Evolutionary conservation across 2,329 filamentous ascomycete genomes (phyloP), one percentile per base, ranked within the genome.

Genomic region (Colletotrichum nymphaeae): DNA sequence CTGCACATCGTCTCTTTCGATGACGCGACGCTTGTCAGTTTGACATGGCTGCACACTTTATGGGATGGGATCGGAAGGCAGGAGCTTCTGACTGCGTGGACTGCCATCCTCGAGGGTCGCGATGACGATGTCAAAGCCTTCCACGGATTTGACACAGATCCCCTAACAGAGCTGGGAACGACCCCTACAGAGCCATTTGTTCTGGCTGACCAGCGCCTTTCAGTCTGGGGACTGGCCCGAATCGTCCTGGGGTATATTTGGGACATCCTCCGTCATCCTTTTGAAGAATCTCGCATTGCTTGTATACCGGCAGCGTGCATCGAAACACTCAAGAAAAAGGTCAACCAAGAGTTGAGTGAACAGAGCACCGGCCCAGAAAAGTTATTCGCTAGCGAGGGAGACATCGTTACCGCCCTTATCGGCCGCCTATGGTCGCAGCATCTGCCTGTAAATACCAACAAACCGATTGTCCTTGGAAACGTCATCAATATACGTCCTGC

Each of bases 1-100:
- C 77, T 89, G 5, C 86, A 88, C 68, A 79, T 89, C 57, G 82
- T 84, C 2, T 82, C 83, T 0, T 89, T 90, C 75, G 76, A 75
- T 3, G 84, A 90, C 72, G 84, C 86, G 0, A 90, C 88, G 0
- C 76, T 89, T 0, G 79, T 90, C 1, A 80, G 81, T 0, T 69
- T 89, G 1, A 78, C 79, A 1, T 87, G 82, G 79, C 82, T 84
- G 4, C 88, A 90, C 76, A 84, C 83, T 0, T 76, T 88, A 4
- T 83, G 84, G 73, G 88, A 89, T 73, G 84, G 80, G 2, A 81
- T 86, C 75, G 86, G 85, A 5, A 80, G 80, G 24, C 75, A 78
- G 1, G 82, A 78, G 1, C 77, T 90, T 8, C 72, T 89, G 4
- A 75, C 81, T 1, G 84, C 81, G 4, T 89, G 87, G 88, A 85